These are phyloP conservation scores for Solanum appendiculatum DNA, from an alignment of 257 asterid genomes.

Conservation along the genomic window DNA sequence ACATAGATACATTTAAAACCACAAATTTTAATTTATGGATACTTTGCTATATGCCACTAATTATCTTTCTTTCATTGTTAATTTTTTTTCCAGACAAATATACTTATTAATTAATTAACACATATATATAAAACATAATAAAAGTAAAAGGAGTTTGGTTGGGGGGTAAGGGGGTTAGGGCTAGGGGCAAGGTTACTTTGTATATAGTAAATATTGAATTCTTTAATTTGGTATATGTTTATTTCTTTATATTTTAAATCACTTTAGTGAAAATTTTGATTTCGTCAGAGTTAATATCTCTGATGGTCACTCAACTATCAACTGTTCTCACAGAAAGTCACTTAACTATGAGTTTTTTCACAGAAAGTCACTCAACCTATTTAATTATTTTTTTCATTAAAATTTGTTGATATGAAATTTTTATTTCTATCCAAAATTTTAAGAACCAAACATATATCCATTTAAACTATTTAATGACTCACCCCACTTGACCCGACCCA, in stretches of 20 bases:
- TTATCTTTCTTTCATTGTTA: neutral
- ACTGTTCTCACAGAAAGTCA: too few relatives aligned
- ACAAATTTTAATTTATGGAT: neutral
- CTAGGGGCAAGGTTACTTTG: neutral
- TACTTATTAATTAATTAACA: neutral
- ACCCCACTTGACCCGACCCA: neutral
- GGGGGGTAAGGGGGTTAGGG: neutral
- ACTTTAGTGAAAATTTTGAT: neutral
- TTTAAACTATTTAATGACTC: neutral
- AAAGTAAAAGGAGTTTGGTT: neutral
- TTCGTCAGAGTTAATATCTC: too few relatives aligned
- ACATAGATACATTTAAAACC: neutral
- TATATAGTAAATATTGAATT: neutral
- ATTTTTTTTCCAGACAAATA: neutral
- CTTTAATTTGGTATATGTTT: neutral
- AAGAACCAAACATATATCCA: too few relatives aligned
- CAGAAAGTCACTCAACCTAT: too few relatives aligned
- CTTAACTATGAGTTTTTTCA: too few relatives aligned
- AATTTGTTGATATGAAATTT: too few relatives aligned
- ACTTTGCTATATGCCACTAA: neutral
- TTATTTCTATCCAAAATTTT: too few relatives aligned
- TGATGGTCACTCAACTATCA: neutral
- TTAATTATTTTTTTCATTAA: too few relatives aligned
- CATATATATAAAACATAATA: neutral
- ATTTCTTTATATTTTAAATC: neutral